Percentiles rank a stretch among this genome's conserved stretches.
These are phyloP conservation scores for Pseudoneurospora amorphoporcata DNA, from an alignment of 495 filamentous ascomycete species.

Conservation along the genomic window DNA sequence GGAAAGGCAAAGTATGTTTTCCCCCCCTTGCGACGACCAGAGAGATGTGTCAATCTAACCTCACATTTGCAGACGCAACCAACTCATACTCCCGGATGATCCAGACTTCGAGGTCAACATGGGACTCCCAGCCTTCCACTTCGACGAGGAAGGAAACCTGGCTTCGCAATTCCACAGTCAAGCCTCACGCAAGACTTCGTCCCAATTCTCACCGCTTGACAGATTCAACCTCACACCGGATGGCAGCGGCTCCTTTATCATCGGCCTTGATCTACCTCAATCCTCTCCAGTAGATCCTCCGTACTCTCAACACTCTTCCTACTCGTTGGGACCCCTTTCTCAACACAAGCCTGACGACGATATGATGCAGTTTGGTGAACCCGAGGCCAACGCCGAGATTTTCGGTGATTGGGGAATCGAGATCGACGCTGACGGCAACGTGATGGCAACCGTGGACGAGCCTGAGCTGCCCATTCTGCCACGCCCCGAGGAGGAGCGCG, in stretches of 20 bases:
- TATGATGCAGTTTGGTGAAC: constrained; percentile 15
- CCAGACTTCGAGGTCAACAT: constrained; percentile 56
- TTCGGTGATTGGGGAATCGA: constrained; percentile 31
- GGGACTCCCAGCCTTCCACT: constrained; percentile 17
- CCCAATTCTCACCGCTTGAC: constrained; percentile 28
- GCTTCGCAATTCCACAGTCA: constrained; percentile 21
- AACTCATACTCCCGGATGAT: constrained; percentile 73
- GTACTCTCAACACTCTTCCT: constrained; percentile 6
- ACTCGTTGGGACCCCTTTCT: constrained; percentile 4
- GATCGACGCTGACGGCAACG: constrained; percentile 32
- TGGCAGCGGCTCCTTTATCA: constrained; percentile 11
- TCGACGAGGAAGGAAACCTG: constrained; percentile 47
- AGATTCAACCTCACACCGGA: constrained; percentile 4
- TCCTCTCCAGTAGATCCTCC: constrained; percentile 5
- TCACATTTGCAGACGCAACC: constrained; percentile 51
- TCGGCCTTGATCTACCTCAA: constrained; percentile 13
- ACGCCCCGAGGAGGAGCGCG: background rate
- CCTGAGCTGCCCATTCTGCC: constrained; percentile 28
- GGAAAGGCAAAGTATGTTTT: constrained; percentile 58
- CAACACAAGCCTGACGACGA: constrained; percentile 12
- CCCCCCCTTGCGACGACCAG: background rate
- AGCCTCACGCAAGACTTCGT: constrained; percentile 36
- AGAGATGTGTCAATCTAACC: constrained; percentile 2
- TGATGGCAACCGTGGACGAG: constrained; percentile 20
- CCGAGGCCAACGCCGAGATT: constrained; percentile 16